Evolutionary conservation across 78 protist genomes (phyloP).

Genomic region (Carpediemonas membranifera): DNA sequence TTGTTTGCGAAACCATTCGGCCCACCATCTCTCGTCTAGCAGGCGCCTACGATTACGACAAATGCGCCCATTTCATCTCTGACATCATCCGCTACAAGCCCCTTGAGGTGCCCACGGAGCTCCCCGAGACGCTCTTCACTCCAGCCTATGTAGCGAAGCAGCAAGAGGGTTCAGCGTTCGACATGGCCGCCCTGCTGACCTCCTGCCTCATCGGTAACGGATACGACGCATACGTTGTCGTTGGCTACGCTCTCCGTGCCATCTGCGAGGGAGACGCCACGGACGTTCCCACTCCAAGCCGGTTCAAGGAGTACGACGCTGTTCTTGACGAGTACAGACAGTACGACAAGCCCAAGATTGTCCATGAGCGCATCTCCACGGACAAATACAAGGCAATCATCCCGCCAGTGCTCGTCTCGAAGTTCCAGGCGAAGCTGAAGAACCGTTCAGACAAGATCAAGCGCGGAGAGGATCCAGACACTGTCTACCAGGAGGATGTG

Average conservation of each 20-base stretch:
- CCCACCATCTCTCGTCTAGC: constrained; percentile 43
- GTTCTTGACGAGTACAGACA: too few species aligned
- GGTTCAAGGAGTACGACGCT: too few species aligned
- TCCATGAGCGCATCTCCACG: too few species aligned
- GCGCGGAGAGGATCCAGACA: too few species aligned
- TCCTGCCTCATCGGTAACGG: constrained; percentile 58
- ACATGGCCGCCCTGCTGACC: constrained; percentile 33
- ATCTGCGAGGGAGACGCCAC: not conserved
- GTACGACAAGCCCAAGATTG: too few species aligned
- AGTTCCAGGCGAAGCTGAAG: too few species aligned
- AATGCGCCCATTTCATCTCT: constrained; percentile 36
- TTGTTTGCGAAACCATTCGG: constrained; percentile 39
- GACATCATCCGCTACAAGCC: constrained; percentile 44
- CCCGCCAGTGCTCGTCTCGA: too few species aligned
- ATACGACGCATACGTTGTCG: constrained; percentile 54
- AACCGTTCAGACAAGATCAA: too few species aligned
- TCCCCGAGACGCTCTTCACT: constrained; percentile 30
- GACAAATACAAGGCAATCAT: too few species aligned
- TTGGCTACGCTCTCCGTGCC: constrained; percentile 48
- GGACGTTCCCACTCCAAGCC: too few species aligned
- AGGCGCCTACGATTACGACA: constrained; percentile 35
- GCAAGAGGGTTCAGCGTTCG: constrained; percentile 52
- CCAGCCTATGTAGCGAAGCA: constrained; percentile 32
- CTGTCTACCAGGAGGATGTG: not conserved
- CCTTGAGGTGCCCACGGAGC: constrained; percentile 33